Base-by-base conservation (phyloP, 306 rosid genomes). In the Citrullus amarus region DNA sequence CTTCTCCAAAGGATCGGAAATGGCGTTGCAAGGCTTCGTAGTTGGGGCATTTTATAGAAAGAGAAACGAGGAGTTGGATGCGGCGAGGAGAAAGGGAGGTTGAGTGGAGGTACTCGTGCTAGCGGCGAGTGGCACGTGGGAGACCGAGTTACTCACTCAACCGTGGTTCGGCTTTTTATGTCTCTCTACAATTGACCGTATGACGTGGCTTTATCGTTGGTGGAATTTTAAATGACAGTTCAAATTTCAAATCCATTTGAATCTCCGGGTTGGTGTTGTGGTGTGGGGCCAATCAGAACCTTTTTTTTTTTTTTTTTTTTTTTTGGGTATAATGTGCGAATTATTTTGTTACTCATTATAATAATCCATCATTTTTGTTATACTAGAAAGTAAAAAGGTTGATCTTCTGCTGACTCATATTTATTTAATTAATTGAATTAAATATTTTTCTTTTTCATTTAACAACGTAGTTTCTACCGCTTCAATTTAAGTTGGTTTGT, bases 1-100 rank as follows among this genome's bases (percentile, higher is more conserved):
- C 95, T 69, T 69, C 91, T 84, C 71, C 46, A 61, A 46, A 12
- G 60, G 17, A 62, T 75, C 76, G 6, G 36, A 69, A 69, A 32
- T 25, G 28, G 28, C 28, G 28, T 25, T 25, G 28, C 28, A 25
- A 25, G 28, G 28, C 28, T 25, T 9, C 13, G 7, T 6, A 25
- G 2, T 16, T 57, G 8, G 17, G 38, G 61, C 61, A 12, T 13
- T 56, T 0, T 78, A 51, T 88, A 83, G 81, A 82, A 81, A 79
- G 63, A 30, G 2, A 38, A 8, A 38, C 3, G 11, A 9, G 5
- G 5, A 17, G 22, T 15, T 36, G 18, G 41, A 66, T 16, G 72
- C n/a, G 72, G 72, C 72, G 72, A 66, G 72, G 20, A 50, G 72
- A 8, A 32, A 2, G 72, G 14, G n/a, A 6, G 7, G 57, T 53